Evolutionary conservation across 139 green algal genomes (phyloP), one percentile per base, ranked within the genome.

Genomic region (Limnomonas spitsbergensis): DNA sequence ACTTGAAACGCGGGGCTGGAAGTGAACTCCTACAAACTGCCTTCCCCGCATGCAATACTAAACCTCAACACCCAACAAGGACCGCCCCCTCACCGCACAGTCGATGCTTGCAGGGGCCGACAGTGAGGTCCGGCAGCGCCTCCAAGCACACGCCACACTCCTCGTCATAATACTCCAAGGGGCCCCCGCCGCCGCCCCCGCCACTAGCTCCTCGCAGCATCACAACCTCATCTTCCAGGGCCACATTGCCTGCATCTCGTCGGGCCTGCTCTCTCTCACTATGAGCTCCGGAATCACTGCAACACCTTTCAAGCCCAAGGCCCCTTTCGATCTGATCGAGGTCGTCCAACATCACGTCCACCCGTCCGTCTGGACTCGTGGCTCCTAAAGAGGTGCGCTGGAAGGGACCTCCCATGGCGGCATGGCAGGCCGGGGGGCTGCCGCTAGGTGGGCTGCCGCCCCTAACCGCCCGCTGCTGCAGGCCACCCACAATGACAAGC

Each of bases 71-170:
- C n/a, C n/a, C n/a, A n/a, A n/a, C n/a, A n/a, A n/a, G n/a, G n/a
- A n/a, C n/a, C 14, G 9, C 9, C 4, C 56, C 9, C 56, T 70
- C 24, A 70, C 56, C 56, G 56, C 56, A 70, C 29, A 70, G 4
- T 4, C 4, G 29, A 32, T 70, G 56, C 56, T 70, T 70, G 56
- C 56, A 70, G 7, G 56, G 56, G 9, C n/a, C 7, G 56, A 70
- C 29, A 34, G 27, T 20, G 4, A 70, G 6, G 29, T 7, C 24
- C 4, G 56, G 56, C n/a, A 70, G 4, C 14, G 9, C 24, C 56
- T 70, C 56, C 56, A 70, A 70, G 56, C 56, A 70, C 14, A 70
- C 24, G n/a, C 56, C 56, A 32, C 56, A 70, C 29, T 70, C 56
- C 14, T 70, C 24, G 29, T 70, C 56, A 4, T 35, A 35, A 32